Conservation (phyloP, 225 moss, liverwort and hornwort species). For the Anthoceros angustus region DNA sequence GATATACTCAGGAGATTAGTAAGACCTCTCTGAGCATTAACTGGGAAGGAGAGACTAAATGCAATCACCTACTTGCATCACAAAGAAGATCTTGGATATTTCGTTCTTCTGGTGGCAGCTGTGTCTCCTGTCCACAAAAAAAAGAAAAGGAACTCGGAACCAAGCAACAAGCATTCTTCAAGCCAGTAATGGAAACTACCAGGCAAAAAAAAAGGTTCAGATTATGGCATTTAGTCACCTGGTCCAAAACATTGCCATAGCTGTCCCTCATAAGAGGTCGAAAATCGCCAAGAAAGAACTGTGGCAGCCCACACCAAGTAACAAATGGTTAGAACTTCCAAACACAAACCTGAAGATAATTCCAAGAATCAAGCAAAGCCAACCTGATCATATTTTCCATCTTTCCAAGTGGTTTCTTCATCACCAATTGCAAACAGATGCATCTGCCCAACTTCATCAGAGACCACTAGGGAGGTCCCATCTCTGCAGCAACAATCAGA, state of each 20-base stretch:
- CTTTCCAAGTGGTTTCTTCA: conserved; percentile 68
- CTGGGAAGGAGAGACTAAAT: background rate
- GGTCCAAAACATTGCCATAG: conserved; percentile 81
- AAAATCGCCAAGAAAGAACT: conserved; percentile 97
- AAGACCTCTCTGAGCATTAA: background rate
- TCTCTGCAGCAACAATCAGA: conserved; percentile 34
- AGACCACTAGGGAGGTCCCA: conserved; percentile 88
- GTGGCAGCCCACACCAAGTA: background rate
- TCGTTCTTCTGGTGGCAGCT: conserved; percentile 75
- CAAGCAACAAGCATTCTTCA: background rate
- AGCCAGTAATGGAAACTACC: background rate
- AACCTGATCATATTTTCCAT: conserved; percentile 93
- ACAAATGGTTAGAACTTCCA: background rate
- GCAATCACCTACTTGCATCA: conserved; percentile 54
- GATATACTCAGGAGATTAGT: background rate
- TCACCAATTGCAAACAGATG: conserved; percentile 94
- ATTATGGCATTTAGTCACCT: conserved; percentile 21
- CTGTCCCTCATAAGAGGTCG: conserved; percentile 89
- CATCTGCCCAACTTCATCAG: conserved; percentile 99
- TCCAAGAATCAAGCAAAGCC: background rate
- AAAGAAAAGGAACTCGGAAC: background rate
- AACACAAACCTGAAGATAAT: background rate
- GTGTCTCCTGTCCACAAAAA: conserved; percentile 53
- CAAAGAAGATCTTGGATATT: conserved; percentile 87
- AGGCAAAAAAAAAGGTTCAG: background rate